Evolutionary conservation across 306 rosid species (phyloP).

Genomic region (Clitoria ternatea): DNA sequence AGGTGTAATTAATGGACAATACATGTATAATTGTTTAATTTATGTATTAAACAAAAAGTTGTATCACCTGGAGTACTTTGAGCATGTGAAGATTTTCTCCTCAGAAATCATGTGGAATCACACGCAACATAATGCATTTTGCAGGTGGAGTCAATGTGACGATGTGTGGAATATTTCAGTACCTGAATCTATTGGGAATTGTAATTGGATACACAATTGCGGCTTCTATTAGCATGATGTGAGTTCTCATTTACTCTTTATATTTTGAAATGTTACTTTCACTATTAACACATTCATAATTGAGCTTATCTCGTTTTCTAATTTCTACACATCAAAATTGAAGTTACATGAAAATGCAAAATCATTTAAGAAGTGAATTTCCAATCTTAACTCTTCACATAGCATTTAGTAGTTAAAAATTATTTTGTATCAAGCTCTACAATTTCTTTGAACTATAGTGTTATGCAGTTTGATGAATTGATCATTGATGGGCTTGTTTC

Average conservation of each 20-base stretch:
- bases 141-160: conserved; percentile 47
- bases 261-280: neutral
- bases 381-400: neutral
- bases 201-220: conserved; percentile 62
- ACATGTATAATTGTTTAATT: no score
- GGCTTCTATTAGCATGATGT: conserved; percentile 60
- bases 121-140: neutral
- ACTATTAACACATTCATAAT: no score
- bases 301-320: neutral
- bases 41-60: no score
- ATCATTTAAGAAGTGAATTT: neutral
- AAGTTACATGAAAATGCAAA: neutral
- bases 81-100: neutral
- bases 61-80: neutral
- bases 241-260: conserved; percentile 11
- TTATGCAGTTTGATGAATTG: neutral
- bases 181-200: conserved; percentile 47
- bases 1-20: no score
- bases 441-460: neutral
- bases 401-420: neutral
- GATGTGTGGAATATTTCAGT: conserved; percentile 46
- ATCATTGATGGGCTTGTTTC: neutral
- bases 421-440: no score
- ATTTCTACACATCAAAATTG: neutral
- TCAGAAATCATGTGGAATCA: neutral